Base-by-base conservation (phyloP, 495 filamentous ascomycete species). In the Daldinia vernicosa region DNA sequence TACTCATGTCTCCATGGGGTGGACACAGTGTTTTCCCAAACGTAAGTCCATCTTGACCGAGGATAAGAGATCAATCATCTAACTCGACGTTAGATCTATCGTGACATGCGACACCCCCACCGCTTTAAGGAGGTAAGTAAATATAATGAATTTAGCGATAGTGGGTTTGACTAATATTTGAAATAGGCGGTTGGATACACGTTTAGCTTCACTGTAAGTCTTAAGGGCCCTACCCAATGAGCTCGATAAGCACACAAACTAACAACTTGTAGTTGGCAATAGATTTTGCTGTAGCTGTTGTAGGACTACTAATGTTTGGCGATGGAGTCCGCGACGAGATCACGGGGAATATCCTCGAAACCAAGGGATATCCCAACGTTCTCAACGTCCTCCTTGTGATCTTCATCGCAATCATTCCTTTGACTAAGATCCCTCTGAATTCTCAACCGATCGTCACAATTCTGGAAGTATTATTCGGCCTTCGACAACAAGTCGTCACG, bases 1-100 rank as follows among this genome's bases (percentile, higher is more conserved):
- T 99, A 11, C 84, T 98, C 28, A 98, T 98, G 94, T 92, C 94
- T 26, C 94, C 95, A 1, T 99, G 94, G 93, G 95, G 95, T 70
- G 95, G 95, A 7, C 95, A 98, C 76, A 87, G 89, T 59, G 95
- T 99, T 28, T 97, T 99, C 76, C 95, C 95, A 2, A 97, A 97
- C 74, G 83, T 84, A 76, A 52, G 77, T 43, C 9, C 47, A 6
- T 8, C 35, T 33, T 12, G 9, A 11, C 26, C n/a, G 6, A 24
- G 11, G 17, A 50, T 37, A 11, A 19, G 3, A 4, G 22, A 11
- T 12, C 6, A 33, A n/a, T 11, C 1, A 27, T 19, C 33, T 57
- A 55, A 70, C n/a, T 12, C 1, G 14, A 9, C n/a, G 17, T 35
- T 9, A 85, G 82, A 97, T 99, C 74, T 99, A 97, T 78, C 87